Evolutionary conservation across 192 early-diverging fungal genomes (phyloP), one percentile per base, ranked within the genome.

Genomic region (Chytriomyces sp.): DNA sequence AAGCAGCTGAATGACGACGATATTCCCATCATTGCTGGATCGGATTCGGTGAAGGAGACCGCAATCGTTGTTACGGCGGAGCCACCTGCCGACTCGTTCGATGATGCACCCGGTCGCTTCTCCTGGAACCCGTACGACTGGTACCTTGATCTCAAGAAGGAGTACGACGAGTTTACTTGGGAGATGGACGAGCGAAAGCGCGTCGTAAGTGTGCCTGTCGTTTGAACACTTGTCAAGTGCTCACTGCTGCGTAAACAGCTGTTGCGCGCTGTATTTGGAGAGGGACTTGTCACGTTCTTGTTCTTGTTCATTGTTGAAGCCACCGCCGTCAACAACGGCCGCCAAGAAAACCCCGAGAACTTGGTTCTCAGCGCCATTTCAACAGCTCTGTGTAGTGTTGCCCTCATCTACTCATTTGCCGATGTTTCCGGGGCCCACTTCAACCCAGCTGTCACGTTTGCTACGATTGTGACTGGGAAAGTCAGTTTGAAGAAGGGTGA

Each of bases 351-450:
- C 35, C 80, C 85, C 7, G 86, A 85, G 48, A 86, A 81, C 78
- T 74, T 87, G 45, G 85, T 86, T 11, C 82, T 90, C 7, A 78
- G 75, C 50, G 82, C 80, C 45, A 78, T 90, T 35, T 83, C 84
- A 4, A 88, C 86, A 18, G 89, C 85, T 3, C 86, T 90, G 26
- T 67, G 53, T 18, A 47, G 72, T 9, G 84, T 90, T 59, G 89
- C 89, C 0, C 67, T 89, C 11, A 89, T 90, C 61, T 90, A 90
- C 77, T 87, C 87, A 7, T 90, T 90, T 84, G 89, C 89, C 43
- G 89, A 90, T 79, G 89, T 90, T 11, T 87, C 86, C 24, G 89
- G 89, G 67, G 89, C 89, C 7, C 89, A 90, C 67, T 90, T 90
- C 77, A 90, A 90, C 80, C 89, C 89, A 28, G 89, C 89, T 20